Evolutionary conservation across 768 basidiomycete genomes (phyloP).

Genomic region (Scleroderma citrinum): DNA sequence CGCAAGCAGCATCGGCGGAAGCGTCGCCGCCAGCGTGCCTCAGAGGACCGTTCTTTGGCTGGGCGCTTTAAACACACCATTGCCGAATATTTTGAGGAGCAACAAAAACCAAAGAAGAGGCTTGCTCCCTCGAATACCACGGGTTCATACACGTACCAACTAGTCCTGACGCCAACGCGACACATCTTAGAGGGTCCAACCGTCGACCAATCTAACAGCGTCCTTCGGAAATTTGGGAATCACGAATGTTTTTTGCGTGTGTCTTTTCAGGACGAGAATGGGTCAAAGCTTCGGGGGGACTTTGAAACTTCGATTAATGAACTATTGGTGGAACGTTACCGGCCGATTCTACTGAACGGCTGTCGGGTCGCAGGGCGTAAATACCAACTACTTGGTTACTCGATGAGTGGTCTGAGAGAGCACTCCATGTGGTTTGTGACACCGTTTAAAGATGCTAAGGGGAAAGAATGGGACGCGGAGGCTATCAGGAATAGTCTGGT

Average conservation of each 20-base stretch:
- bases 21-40: neutral
- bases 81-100: conserved; percentile 17
- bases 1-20: neutral
- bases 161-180: conserved; percentile 36
- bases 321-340: conserved; percentile 31
- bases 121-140: conserved; percentile 17
- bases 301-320: conserved; percentile 24
- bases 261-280: conserved; percentile 42
- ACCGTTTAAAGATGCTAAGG: conserved; percentile 31
- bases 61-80: conserved; percentile 13
- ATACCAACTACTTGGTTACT: conserved; percentile 46
- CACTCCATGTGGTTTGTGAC: conserved; percentile 46
- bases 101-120: conserved; percentile 17
- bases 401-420: conserved; percentile 46
- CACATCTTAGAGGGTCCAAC: conserved; percentile 35
- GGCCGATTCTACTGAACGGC: conserved; percentile 29
- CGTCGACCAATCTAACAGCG: conserved; percentile 33
- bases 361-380: conserved; percentile 37
- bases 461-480: conserved; percentile 16
- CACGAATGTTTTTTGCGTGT: conserved; percentile 43
- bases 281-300: conserved; percentile 32
- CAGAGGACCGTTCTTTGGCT: conserved; percentile 1
- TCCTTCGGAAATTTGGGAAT: conserved; percentile 32
- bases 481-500: conserved; percentile 33
- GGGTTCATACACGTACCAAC: conserved; percentile 31